These are phyloP conservation scores for Tolypocladium album DNA, from an alignment of 2,329 filamentous ascomycete species.

Conservation along the genomic window DNA sequence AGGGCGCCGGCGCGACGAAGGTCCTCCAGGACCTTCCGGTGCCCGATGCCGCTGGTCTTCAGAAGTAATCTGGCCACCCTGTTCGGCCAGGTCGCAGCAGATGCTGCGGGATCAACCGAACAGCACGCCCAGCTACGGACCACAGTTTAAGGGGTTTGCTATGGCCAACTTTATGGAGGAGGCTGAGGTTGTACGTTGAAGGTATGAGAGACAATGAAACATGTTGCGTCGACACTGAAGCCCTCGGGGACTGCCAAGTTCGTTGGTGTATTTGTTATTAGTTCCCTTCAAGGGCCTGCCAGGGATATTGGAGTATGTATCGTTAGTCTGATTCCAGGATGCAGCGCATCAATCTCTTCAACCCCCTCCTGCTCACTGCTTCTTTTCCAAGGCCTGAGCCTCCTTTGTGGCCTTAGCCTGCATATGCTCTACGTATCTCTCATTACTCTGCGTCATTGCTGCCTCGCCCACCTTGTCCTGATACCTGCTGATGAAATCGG, in stretches of 20 bases:
- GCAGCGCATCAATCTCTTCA: neutral
- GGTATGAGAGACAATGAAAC: neutral
- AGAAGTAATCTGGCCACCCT: neutral
- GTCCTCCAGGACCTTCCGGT: neutral
- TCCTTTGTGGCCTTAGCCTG: neutral
- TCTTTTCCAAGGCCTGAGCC: neutral
- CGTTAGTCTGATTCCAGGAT: neutral
- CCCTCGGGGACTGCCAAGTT: neutral
- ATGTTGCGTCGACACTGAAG: neutral
- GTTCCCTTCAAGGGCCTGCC: too few species aligned
- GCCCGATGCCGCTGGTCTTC: neutral
- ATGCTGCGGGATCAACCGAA: neutral
- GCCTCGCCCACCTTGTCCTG: constrained; percentile 25
- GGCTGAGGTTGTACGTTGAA: too few species aligned
- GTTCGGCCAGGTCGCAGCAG: neutral
- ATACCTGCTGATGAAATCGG: constrained; percentile 27
- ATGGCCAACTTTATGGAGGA: too few species aligned
- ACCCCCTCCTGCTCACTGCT: neutral
- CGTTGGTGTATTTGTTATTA: neutral
- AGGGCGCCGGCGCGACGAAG: neutral
- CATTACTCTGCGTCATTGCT: constrained; percentile 17
- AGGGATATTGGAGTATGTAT: too few species aligned
- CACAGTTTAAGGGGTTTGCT: neutral
- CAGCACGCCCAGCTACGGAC: neutral
- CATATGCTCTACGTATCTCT: constrained; percentile 2